phyloP scores from a whole-genome alignment of 2,329 filamentous ascomycete genomes.

The Ophiostoma ips region DNA sequence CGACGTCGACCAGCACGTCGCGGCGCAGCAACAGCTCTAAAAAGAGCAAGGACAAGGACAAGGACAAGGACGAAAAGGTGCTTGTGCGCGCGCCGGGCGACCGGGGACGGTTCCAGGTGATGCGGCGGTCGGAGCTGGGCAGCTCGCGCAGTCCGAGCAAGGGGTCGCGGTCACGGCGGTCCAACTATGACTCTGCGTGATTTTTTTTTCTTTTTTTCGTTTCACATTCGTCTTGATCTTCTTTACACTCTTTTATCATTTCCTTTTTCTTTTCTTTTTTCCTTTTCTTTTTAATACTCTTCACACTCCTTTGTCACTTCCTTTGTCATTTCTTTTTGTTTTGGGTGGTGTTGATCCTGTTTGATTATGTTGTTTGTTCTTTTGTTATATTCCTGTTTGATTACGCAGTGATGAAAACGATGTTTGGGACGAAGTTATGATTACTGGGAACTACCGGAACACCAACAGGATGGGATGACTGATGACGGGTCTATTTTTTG shows the following conservation, averaged over 20 bases:
- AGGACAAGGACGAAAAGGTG: conserved; percentile 13
- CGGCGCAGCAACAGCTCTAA: conserved; percentile 5
- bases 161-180: background rate
- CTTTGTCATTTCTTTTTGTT: background rate
- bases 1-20: background rate
- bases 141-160: conserved; percentile 6
- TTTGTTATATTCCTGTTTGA: too few relatives aligned
- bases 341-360: background rate
- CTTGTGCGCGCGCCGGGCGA: conserved; percentile 13
- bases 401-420: too few relatives aligned
- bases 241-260: background rate
- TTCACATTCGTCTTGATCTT: background rate
- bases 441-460: too few relatives aligned
- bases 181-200: conserved; percentile 6
- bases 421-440: too few relatives aligned
- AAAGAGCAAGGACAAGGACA: too few relatives aligned
- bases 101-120: conserved; percentile 13
- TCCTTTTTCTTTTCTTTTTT: background rate
- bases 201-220: background rate
- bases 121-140: conserved; percentile 12
- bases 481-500: background rate
- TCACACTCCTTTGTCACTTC: background rate
- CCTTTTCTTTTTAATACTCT: background rate
- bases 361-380: background rate
- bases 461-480: conserved; percentile 1